A percentile compares a stretch with the other conserved stretches of the same genome.
Evolutionary conservation across 331 rosid species (phyloP).

Genomic region (Rhamnella rubrinervis): DNA sequence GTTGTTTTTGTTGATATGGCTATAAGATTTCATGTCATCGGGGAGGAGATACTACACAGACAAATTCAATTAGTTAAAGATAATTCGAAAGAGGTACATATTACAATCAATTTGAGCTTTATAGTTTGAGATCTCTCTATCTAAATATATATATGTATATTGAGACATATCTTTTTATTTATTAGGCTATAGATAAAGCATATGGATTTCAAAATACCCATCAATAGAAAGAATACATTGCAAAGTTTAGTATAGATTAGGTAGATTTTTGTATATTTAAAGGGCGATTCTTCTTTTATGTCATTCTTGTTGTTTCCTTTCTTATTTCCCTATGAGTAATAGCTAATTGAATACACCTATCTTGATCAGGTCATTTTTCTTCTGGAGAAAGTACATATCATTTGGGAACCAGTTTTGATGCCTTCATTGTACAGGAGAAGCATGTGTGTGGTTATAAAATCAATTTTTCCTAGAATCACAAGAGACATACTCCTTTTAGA

Average conservation of each 20-base stretch:
- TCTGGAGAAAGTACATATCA: constrained; percentile 81
- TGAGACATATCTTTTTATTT: neutral
- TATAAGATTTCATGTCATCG: constrained; percentile 80
- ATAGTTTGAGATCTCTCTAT: constrained; percentile 4
- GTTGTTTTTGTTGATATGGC: constrained; percentile 89
- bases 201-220: constrained; percentile 96
- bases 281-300: constrained; percentile 6
- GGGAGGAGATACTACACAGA: constrained; percentile 78
- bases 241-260: constrained; percentile 88
- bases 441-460: constrained; percentile 75
- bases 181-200: constrained; percentile 83
- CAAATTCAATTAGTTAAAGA: constrained; percentile 75
- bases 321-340: neutral
- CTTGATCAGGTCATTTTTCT: constrained; percentile 78
- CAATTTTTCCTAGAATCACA: constrained; percentile 73
- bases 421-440: constrained; percentile 78
- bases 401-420: constrained; percentile 92
- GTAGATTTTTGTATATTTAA: constrained; percentile 38
- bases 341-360: constrained; percentile 17
- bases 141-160: neutral
- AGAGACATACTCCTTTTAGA: constrained; percentile 80
- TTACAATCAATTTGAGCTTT: constrained; percentile 17
- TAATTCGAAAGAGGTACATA: constrained; percentile 79
- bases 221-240: constrained; percentile 63
- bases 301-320: neutral